A percentile compares a stretch with the other conserved stretches of the same genome.
Conservation (phyloP, 148 eudicot species). For the Vaccinium myrtillus region DNA sequence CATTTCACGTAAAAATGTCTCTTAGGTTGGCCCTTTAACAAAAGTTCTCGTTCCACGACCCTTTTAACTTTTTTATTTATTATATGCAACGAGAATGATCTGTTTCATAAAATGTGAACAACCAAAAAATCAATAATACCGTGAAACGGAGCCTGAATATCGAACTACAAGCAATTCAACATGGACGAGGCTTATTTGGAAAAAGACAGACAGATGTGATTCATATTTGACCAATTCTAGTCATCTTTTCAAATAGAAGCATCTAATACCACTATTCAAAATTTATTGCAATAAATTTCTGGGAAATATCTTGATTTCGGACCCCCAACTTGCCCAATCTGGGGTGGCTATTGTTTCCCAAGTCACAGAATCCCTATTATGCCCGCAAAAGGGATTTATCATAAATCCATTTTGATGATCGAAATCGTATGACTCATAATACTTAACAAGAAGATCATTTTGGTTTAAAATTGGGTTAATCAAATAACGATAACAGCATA, state of each 20-base stretch:
- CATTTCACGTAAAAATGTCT: too few relatives aligned
- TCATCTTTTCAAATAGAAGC: slow-evolving; percentile 2
- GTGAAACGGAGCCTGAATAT: too few relatives aligned
- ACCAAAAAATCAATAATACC: too few relatives aligned
- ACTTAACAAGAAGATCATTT: not conserved
- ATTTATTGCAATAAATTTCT: not conserved
- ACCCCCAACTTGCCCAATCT: not conserved
- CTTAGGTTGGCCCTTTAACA: too few relatives aligned
- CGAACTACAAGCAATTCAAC: not conserved
- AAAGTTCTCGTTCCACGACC: too few relatives aligned
- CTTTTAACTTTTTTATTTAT: too few relatives aligned
- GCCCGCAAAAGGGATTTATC: not conserved
- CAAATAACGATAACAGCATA: not conserved
- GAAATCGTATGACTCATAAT: not conserved
- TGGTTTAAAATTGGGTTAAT: not conserved
- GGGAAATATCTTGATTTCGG: not conserved
- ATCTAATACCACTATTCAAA: not conserved
- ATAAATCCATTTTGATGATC: not conserved
- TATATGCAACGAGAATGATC: too few relatives aligned
- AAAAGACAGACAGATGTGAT: not conserved
- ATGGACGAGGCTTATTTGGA: not conserved
- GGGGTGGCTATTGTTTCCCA: not conserved
- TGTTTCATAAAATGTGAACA: too few relatives aligned
- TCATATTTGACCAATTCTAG: not conserved
- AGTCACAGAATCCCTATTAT: not conserved